These are phyloP conservation scores for Mycena galopus DNA, from an alignment of 768 basidiomycete species.

Conservation along the genomic window DNA sequence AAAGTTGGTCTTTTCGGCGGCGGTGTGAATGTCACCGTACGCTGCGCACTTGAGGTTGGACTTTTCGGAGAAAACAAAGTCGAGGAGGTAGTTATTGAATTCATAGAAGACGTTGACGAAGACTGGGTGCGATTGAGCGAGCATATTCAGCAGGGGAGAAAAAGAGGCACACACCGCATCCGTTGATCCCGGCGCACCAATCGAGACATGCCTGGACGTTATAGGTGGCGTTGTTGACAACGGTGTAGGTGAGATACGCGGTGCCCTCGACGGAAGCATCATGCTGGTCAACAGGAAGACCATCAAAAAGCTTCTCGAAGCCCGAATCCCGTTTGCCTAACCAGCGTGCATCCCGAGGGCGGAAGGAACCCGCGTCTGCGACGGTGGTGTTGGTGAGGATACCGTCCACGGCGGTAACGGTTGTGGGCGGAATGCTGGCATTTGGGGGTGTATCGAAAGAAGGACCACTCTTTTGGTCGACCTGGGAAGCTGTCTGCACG, in stretches of 20 bases:
- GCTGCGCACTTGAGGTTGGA: constrained; percentile 64
- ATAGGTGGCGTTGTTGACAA: constrained; percentile 60
- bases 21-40: constrained; percentile 58
- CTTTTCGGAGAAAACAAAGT: constrained; percentile 50
- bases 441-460: constrained; percentile 25
- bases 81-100: constrained; percentile 57
- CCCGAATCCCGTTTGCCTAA: constrained; percentile 11
- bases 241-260: constrained; percentile 61
- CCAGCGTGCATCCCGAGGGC: background rate
- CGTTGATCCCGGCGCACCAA: constrained; percentile 52
- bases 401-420: constrained; percentile 61
- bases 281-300: background rate
- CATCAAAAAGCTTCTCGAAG: constrained; percentile 6
- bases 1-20: constrained; percentile 58
- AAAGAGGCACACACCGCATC: constrained; percentile 52
- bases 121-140: constrained; percentile 41
- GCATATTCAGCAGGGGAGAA: too few species aligned
- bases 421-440: constrained; percentile 38
- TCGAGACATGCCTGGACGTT: constrained; percentile 57
- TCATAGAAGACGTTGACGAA: constrained; percentile 66
- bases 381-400: constrained; percentile 43
- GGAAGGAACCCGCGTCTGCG: background rate
- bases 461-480: constrained; percentile 30
- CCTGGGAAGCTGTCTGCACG: constrained; percentile 13
- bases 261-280: constrained; percentile 61